Evolutionary conservation across 163 green algal genomes (phyloP), one percentile per base, ranked within the genome.

Genomic region (Chlamydomonas reinhardtii): DNA sequence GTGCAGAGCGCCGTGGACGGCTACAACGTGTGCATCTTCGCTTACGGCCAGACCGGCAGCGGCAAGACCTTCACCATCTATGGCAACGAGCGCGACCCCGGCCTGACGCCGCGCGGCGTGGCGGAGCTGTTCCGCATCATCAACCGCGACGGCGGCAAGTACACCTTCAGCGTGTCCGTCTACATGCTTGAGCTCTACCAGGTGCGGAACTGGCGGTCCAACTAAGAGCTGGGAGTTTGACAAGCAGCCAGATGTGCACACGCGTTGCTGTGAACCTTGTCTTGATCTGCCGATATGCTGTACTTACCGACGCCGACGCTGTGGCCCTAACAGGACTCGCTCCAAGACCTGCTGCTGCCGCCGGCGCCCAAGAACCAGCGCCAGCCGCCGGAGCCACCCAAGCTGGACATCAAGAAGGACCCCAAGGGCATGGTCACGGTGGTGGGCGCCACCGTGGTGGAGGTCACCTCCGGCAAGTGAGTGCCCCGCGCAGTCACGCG

Each of bases 1-100:
- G 95, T 99, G 80, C 97, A 98, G 88, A 96, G 90, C 9, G 98
- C 97, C 12, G 92, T 99, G 20, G 97, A 99, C 89, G 97, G 97
- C 66, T 98, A 97, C 95, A 99, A 99, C 90, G 97, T 99, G 61
- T 99, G 97, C 94, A 98, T 99, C 87, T 99, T 99, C 86, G 97
- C 97, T 0, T 99, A 98, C 88, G 96, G 96, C 35, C 96, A 90
- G 35, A 97, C 96, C 8, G 96, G 96, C 74, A 95, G 88, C 43
- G 96, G 96, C 62, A 98, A 98, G 93, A 98, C 96, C 0, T 96
- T 96, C 92, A 98, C 96, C 32, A 98, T 98, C 84, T 98, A 98
- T 84, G 96, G 96, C 69, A 93, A 76, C 29, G 91, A 94, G 1
- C 25, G 83, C 4, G 87, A 95, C 19, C 95, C 96, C 0, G 97